These are phyloP conservation scores for Polyplosphaeria fusca DNA, from an alignment of 495 filamentous ascomycete species.

Conservation along the genomic window DNA sequence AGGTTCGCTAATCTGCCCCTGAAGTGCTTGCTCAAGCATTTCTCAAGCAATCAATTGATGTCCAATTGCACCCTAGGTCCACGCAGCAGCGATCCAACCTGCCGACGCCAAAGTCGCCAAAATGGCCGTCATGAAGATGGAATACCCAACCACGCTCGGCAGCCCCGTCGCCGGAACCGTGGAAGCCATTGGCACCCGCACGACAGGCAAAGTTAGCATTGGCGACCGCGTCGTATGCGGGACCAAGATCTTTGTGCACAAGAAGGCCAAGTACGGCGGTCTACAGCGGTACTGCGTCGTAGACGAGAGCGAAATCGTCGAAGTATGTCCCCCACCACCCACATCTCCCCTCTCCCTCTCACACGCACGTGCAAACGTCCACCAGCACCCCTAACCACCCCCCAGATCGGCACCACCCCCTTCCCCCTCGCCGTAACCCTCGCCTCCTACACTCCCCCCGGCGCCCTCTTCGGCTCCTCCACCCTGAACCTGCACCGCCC, in stretches of 20 bases:
- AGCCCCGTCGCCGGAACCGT: conserved; percentile 8
- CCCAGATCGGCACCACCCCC: conserved; percentile 8
- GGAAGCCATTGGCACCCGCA: conserved; percentile 4
- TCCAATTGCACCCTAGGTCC: neutral
- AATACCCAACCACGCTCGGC: conserved; percentile 10
- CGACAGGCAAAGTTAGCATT: conserved; percentile 1
- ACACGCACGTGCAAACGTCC: neutral
- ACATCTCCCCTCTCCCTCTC: neutral
- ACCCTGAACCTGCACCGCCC: conserved; percentile 14
- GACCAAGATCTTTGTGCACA: conserved; percentile 14
- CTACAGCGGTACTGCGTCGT: conserved; percentile 10
- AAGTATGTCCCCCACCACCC: neutral
- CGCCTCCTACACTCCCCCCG: conserved; percentile 14
- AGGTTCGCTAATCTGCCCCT: neutral
- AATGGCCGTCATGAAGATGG: conserved; percentile 3
- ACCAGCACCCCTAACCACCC: too few species aligned
- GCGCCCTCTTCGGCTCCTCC: conserved; percentile 6
- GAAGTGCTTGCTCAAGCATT: neutral
- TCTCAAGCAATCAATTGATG: neutral
- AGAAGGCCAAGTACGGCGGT: conserved; percentile 16
- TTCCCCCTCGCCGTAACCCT: conserved; percentile 10
- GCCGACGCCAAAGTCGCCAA: conserved; percentile 17
- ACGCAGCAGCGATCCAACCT: conserved; percentile 10
- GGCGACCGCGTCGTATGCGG: conserved; percentile 12
- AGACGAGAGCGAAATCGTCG: conserved; percentile 9